Evolutionary conservation across 768 basidiomycete genomes (phyloP).

Genomic region (Leccinum truebloodii): DNA sequence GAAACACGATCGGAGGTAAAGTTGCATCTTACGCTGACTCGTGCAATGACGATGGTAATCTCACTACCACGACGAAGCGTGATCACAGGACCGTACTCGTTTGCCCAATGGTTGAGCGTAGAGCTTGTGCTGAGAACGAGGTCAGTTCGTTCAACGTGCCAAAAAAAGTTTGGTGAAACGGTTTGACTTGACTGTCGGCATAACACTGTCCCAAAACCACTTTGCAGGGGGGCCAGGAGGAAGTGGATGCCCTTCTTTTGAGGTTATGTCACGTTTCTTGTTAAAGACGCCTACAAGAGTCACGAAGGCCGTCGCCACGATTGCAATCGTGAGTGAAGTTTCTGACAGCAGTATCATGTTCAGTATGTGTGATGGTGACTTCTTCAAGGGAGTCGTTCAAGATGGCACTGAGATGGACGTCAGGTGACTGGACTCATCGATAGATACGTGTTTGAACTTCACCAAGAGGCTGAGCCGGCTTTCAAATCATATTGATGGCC

Average conservation of each 20-base stretch:
- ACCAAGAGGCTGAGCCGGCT: too few relatives aligned
- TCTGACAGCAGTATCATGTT: neutral
- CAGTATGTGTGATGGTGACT: neutral
- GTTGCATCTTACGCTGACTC: constrained; percentile 17
- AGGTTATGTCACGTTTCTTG: neutral
- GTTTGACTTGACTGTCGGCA: constrained; percentile 14
- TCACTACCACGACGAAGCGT: constrained; percentile 48
- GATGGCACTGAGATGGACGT: neutral
- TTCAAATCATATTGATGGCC: too few relatives aligned
- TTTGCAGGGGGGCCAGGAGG: constrained; percentile 19
- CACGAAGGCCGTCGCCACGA: neutral
- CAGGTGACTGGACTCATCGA: neutral
- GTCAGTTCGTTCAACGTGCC: neutral
- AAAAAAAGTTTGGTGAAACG: neutral
- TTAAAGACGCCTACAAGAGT: neutral
- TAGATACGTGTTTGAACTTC: neutral
- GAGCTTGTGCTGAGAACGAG: constrained; percentile 15
- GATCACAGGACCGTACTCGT: constrained; percentile 60
- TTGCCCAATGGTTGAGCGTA: constrained; percentile 51
- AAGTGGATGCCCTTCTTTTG: constrained; percentile 13
- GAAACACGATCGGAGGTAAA: neutral
- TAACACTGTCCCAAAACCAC: constrained; percentile 10
- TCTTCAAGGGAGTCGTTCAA: neutral
- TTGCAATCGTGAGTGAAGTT: neutral
- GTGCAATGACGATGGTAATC: constrained; percentile 19